Evolutionary conservation across 768 basidiomycete species (phyloP), one percentile per base, ranked within the genome.

Genomic region (Collybiopsis luxurians): DNA sequence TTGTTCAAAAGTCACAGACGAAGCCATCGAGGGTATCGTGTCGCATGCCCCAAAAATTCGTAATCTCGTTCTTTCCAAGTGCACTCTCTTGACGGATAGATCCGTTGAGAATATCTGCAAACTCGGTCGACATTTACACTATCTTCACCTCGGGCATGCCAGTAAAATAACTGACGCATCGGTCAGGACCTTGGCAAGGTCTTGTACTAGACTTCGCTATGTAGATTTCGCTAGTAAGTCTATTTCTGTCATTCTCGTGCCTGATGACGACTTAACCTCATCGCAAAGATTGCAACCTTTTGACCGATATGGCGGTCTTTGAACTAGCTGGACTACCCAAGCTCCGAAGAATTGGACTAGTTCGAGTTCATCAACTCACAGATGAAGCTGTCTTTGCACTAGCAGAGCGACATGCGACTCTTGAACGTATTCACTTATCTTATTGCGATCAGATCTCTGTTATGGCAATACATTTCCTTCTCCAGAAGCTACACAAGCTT

Each of bases 371-470:
- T 67, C 92, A 95, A 63, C 75, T 99, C 55, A 99, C 97, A 11
- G 97, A 99, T 67, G 86, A 96, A 64, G 93, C 93, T 2, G 86
- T 98, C 30, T 90, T 90, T 67, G 81, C 95, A 1, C 82, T 99
- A 10, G 92, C 86, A 9, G 90, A 93, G 59, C 84, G 93, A 15
- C 86, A 92, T 64, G 83, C 85, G 27, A 89, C 92, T 9, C 79
- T 98, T 23, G 97, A 99, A 69, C 88, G 97, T 39, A 93, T 99
- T 21, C 97, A 99, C 72, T 77, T 99, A 48, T 97, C 94, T 2
- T 98, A 98, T 68, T 99, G 97, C 70, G 93, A 97, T 69, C 91
- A 95, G 66, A 89, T 99, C 55, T 86, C 90, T 5, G 91, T 98
- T 63, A 82, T 87, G 75, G 95, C 95, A 17, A 84, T 98, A 48